A percentile compares a stretch with the other conserved stretches of the same genome.
Evolutionary conservation across 192 early-diverging fungal genomes (phyloP).

Genomic region (Funneliformis geosporum): DNA sequence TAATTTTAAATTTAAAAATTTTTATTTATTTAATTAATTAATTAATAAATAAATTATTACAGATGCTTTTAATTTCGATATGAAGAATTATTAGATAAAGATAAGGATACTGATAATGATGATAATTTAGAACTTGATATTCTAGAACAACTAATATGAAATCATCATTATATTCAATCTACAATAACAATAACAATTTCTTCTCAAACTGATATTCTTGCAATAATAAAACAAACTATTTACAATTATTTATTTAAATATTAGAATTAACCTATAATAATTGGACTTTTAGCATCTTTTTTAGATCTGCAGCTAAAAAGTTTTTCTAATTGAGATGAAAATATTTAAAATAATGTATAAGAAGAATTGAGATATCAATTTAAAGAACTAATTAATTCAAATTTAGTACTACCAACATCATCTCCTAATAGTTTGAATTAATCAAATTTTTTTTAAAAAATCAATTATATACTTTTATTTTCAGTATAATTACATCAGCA

Average conservation of each 20-base stretch:
- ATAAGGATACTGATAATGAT: neutral
- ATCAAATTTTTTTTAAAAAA: too few species aligned
- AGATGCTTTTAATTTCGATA: too few species aligned
- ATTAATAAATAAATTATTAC: too few species aligned
- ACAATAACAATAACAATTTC: too few species aligned
- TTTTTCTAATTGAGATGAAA: neutral
- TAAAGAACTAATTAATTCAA: neutral
- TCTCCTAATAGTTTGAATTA: too few species aligned
- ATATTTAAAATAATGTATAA: neutral
- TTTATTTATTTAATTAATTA: too few species aligned
- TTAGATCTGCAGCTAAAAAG: constrained; percentile 8
- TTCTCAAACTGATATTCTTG: too few species aligned
- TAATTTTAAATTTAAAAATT: too few species aligned
- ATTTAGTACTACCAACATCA: neutral
- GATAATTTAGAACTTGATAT: neutral
- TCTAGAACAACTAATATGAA: too few species aligned
- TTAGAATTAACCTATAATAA: neutral
- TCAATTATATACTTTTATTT: too few species aligned
- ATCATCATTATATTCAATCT: too few species aligned
- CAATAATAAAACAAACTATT: neutral
- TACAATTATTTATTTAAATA: neutral
- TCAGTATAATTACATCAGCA: too few species aligned
- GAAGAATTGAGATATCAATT: neutral
- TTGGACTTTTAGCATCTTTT: neutral
- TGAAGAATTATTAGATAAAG: constrained; percentile 7